These are phyloP conservation scores for Plantago major DNA, from an alignment of 257 asterid species.

Conservation along the genomic window DNA sequence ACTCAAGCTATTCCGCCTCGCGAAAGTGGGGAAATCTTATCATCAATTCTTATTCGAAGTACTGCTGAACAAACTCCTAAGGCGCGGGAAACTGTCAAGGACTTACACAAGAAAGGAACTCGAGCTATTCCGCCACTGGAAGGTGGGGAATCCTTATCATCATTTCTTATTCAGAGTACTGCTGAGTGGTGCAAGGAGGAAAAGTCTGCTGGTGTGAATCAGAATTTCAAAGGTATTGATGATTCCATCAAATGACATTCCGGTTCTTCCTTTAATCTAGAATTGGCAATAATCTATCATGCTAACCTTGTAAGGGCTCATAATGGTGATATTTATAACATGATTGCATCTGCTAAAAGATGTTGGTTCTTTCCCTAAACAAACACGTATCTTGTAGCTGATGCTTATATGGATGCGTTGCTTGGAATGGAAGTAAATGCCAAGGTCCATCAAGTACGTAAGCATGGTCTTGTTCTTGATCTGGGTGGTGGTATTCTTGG, in stretches of 20 bases:
- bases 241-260: neutral
- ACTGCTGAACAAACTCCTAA: too few relatives aligned
- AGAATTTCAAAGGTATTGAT: conserved; percentile 33
- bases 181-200: conserved; percentile 77
- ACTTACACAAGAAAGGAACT: too few relatives aligned
- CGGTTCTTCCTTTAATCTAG: neutral
- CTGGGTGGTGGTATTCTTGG: conserved; percentile 79
- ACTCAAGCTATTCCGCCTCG: conserved; percentile 32
- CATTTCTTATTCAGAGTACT: too few relatives aligned
- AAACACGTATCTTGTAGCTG: conserved; percentile 24
- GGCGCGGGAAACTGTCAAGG: too few relatives aligned
- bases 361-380: conserved; percentile 12
- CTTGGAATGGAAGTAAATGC: conserved; percentile 67
- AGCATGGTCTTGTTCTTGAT: conserved; percentile 85
- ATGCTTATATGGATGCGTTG: conserved; percentile 50
- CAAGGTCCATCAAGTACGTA: conserved; percentile 79
- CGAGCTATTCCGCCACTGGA: too few relatives aligned
- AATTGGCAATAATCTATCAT: neutral
- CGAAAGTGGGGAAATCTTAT: conserved; percentile 24
- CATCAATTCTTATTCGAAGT: conserved; percentile 67
- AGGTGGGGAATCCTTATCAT: too few relatives aligned
- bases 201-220: conserved; percentile 31
- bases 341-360: neutral
- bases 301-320: neutral
- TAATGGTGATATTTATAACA: too few relatives aligned